Percentiles rank a stretch among this genome's conserved stretches.
phyloP scores from a whole-genome alignment of 2,329 filamentous ascomycete genomes.

The Pestalotiopsis sp. region DNA sequence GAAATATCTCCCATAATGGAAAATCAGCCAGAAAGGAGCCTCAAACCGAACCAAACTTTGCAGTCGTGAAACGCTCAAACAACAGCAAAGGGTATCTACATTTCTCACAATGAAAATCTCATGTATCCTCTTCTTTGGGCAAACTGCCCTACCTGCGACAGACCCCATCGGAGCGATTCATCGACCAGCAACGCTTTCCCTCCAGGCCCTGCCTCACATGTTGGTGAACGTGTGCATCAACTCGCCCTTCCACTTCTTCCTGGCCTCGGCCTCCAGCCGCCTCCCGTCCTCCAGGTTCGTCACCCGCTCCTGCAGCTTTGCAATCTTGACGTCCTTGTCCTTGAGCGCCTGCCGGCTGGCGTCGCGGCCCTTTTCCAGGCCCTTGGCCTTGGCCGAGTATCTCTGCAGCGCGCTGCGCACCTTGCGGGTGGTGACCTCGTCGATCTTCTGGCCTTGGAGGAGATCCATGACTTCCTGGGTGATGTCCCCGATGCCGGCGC shows the following conservation, averaged over 20 bases:
- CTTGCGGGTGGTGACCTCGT: conserved; percentile 35
- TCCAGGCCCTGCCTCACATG: neutral
- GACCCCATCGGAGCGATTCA: no score
- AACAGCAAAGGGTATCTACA: no score
- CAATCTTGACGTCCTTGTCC: conserved; percentile 57
- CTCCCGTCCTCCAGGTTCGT: conserved; percentile 42
- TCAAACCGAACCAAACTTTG: no score
- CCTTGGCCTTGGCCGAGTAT: conserved; percentile 61
- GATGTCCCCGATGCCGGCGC: conserved; percentile 32
- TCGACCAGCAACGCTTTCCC: no score
- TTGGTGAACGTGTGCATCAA: conserved; percentile 37
- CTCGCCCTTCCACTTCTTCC: conserved; percentile 40
- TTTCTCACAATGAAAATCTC: no score
- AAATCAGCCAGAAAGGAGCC: no score
- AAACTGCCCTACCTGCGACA: no score
- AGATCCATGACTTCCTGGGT: conserved; percentile 52
- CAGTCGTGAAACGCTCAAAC: no score
- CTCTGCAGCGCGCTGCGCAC: conserved; percentile 52
- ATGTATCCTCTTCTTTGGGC: no score
- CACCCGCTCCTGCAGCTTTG: conserved; percentile 39
- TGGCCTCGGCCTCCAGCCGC: conserved; percentile 31
- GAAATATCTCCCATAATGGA: no score
- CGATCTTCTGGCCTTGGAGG: conserved; percentile 46
- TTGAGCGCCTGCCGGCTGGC: conserved; percentile 64
- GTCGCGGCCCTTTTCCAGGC: conserved; percentile 67